Percentiles rank a stretch among this genome's conserved stretches.
phyloP scores from a whole-genome alignment of 164 flowering plant genomes.

The Chloranthus sessilifolius region DNA sequence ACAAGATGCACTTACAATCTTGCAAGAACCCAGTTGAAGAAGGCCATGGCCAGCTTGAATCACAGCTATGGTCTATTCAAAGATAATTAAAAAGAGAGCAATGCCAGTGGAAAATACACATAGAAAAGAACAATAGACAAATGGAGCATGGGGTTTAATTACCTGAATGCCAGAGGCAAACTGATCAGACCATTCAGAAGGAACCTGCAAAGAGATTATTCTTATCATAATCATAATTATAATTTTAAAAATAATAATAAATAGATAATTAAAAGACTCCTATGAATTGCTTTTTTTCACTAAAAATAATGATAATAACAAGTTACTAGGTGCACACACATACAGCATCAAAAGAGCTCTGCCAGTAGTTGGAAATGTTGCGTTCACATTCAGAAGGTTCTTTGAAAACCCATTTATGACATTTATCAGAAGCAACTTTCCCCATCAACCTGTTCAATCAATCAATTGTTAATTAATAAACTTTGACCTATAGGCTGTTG shows the following conservation, averaged over 20 bases:
- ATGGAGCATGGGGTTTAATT: background rate
- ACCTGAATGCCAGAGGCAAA: slow-evolving; percentile 99
- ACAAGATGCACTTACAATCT: slow-evolving; percentile 72
- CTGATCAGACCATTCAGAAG: slow-evolving; percentile 99
- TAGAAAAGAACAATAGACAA: too few relatives aligned
- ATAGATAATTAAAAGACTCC: too few relatives aligned
- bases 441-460: slow-evolving; percentile 90
- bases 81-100: slow-evolving; percentile 3
- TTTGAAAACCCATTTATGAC: slow-evolving; percentile 99
- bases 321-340: too few relatives aligned
- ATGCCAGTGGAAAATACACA: background rate
- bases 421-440: slow-evolving; percentile 98
- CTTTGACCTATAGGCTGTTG: too few relatives aligned
- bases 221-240: too few relatives aligned
- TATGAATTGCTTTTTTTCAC: too few relatives aligned
- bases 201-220: slow-evolving; percentile 79
- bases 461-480: too few relatives aligned
- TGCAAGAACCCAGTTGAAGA: slow-evolving; percentile 94
- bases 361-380: slow-evolving; percentile 96
- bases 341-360: slow-evolving; percentile 99
- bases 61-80: slow-evolving; percentile 88
- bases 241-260: background rate
- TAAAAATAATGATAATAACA: too few relatives aligned
- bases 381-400: slow-evolving; percentile 95
- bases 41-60: slow-evolving; percentile 99